Evolutionary conservation across 2,329 filamentous ascomycete genomes (phyloP), one percentile per base, ranked within the genome.

Genomic region (Cladosporium sp.): DNA sequence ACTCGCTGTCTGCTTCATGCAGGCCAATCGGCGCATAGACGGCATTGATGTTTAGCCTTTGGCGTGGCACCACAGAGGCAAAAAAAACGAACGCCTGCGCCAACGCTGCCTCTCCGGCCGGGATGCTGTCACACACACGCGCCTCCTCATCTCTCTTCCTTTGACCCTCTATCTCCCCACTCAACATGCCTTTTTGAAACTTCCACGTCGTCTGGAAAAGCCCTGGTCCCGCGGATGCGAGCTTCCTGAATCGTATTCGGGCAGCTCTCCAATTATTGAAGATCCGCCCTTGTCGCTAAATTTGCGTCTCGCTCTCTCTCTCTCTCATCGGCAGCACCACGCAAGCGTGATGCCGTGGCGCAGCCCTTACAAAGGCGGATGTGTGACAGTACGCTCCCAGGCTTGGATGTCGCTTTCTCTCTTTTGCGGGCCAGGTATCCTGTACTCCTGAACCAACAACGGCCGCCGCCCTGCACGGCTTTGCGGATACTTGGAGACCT

Each of bases 321-420:
- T n/a, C 29, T 48, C 36, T 27, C 45, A 48, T 48, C 22, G 22
- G 22, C 22, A 27, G 36, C 45, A 48, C 45, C 36, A 36, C 45
- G 45, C 45, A 48, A 48, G 45, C 22, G 38, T 48, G 35, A 48
- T 48, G 36, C 45, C 45, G 45, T 48, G 45, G 36, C 45, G 36
- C 45, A 40, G 45, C 36, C 33, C 16, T 22, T 15, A 11, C 36
- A 38, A 19, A 38, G 27, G 32, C 45, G 36, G 19, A 25, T 27
- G 45, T 48, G 45, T 40, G 45, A 48, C 45, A 40, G 38, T 16
- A 20, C 16, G 7, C 13, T 22, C n/a, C 13, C 36, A 20, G 27
- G 27, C 12, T 29, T 35, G 5, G 22, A 27, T 22, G 12, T 38
- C 20, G 25, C 36, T 18, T 40, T 48, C 36, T 40, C 20, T 40